Evolutionary conservation across 1,284 basidiomycete genomes (phyloP).

Genomic region (Puccinia hordei): DNA sequence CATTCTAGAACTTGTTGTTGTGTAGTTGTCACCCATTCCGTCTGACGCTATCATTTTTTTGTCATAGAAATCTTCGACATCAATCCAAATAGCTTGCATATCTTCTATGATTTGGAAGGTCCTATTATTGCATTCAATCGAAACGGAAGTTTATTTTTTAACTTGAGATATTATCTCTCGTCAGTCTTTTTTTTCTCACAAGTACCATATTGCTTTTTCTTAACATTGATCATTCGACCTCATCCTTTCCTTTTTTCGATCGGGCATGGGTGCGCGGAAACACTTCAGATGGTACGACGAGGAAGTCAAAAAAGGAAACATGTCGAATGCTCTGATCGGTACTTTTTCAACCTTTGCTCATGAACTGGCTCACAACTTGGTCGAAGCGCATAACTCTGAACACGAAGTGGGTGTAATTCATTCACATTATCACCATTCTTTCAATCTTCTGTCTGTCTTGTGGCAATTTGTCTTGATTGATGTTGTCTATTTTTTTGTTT

Average conservation of each 20-base stretch:
- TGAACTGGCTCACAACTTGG: slow-evolving; percentile 51
- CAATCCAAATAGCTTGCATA: slow-evolving; percentile 70
- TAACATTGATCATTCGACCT: background rate
- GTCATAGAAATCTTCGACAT: slow-evolving; percentile 58
- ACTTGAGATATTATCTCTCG: slow-evolving; percentile 63
- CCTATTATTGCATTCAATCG: slow-evolving; percentile 91
- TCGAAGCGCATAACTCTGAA: slow-evolving; percentile 48
- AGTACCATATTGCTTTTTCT: background rate
- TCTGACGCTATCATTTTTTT: background rate
- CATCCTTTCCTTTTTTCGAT: background rate
- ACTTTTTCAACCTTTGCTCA: slow-evolving; percentile 50
- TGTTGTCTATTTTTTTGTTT: background rate
- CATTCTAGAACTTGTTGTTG: background rate
- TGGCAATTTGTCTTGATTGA: background rate
- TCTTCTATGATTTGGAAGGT: slow-evolving; percentile 81
- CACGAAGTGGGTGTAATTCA: slow-evolving; percentile 34
- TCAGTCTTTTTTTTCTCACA: slow-evolving; percentile 15
- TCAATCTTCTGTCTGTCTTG: background rate
- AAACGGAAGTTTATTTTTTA: slow-evolving; percentile 83
- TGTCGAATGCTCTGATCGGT: slow-evolving; percentile 48
- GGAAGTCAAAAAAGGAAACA: slow-evolving; percentile 47
- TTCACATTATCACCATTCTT: background rate
- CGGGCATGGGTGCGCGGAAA: background rate
- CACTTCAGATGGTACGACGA: slow-evolving; percentile 48
- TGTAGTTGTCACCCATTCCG: background rate